Percentiles rank a stretch among this genome's conserved stretches.
phyloP scores from a whole-genome alignment of 768 basidiomycete genomes.

The Russula earlei region DNA sequence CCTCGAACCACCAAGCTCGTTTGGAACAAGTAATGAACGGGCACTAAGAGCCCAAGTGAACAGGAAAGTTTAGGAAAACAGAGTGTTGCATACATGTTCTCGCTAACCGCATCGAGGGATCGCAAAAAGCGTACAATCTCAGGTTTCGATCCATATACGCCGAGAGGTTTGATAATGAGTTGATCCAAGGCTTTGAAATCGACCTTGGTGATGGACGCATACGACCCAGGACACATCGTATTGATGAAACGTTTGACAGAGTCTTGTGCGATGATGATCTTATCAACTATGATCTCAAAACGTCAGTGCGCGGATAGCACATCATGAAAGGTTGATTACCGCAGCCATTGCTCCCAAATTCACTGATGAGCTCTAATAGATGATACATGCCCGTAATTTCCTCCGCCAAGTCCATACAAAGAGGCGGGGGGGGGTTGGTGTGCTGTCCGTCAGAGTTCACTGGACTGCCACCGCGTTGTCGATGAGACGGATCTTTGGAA shows the following conservation, averaged over 20 bases:
- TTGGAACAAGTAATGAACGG: constrained; percentile 12
- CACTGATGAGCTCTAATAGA: constrained; percentile 43
- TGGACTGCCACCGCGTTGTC: not conserved
- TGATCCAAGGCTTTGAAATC: constrained; percentile 45
- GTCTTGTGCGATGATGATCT: constrained; percentile 48
- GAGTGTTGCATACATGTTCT: constrained; percentile 30
- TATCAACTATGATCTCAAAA: constrained; percentile 37
- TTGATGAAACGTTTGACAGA: constrained; percentile 42
- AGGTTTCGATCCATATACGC: constrained; percentile 45
- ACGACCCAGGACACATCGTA: constrained; percentile 39
- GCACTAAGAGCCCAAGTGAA: constrained; percentile 25
- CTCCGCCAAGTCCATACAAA: not conserved
- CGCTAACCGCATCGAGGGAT: constrained; percentile 29
- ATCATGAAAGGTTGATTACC: constrained; percentile 29
- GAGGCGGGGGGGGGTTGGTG: not conserved
- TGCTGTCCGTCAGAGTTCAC: not conserved
- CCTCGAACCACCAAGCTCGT: not conserved
- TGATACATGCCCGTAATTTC: constrained; percentile 39
- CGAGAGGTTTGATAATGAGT: constrained; percentile 38
- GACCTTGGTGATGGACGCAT: constrained; percentile 42
- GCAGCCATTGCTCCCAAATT: constrained; percentile 40
- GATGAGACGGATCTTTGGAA: too few species aligned
- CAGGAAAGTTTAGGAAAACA: not conserved
- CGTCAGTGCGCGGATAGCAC: not conserved
- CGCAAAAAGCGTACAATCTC: constrained; percentile 40